Evolutionary conservation across 257 asterid genomes (phyloP).

Genomic region (Penstemon newberryi): DNA sequence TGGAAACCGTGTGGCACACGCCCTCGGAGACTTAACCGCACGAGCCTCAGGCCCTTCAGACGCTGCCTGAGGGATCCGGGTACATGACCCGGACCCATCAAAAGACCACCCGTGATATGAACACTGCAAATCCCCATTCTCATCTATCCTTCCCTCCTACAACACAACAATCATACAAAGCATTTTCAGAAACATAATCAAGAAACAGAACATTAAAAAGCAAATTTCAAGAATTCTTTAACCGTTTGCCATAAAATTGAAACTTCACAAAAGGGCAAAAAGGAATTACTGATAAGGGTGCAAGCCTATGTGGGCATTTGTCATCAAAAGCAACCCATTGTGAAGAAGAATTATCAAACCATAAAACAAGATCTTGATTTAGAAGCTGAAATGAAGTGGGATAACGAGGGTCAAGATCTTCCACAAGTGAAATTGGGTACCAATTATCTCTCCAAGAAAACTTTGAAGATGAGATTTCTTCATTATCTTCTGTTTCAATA

Average conservation of each 20-base stretch:
- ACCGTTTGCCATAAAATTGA: background rate
- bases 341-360: slow-evolving; percentile 76
- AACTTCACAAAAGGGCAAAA: slow-evolving; percentile 6
- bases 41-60: slow-evolving; percentile 88
- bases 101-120: slow-evolving; percentile 99
- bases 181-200: too few relatives aligned
- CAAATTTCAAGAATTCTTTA: background rate
- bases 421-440: too few relatives aligned
- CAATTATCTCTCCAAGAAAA: too few relatives aligned
- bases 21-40: slow-evolving; percentile 78
- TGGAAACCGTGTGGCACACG: slow-evolving; percentile 86
- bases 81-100: slow-evolving; percentile 90
- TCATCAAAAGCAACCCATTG: slow-evolving; percentile 96
- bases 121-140: slow-evolving; percentile 96
- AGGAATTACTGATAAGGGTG: slow-evolving; percentile 79
- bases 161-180: slow-evolving; percentile 25
- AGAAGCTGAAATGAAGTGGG: slow-evolving; percentile 96
- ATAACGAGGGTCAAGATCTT: slow-evolving; percentile 28
- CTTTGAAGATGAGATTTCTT: too few relatives aligned
- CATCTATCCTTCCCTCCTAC: slow-evolving; percentile 97
- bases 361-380: slow-evolving; percentile 85
- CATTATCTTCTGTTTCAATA: too few relatives aligned
- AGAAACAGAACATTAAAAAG: background rate
- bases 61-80: slow-evolving; percentile 90
- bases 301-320: slow-evolving; percentile 96